Evolutionary conservation across 1,139 yeast species (phyloP).

Genomic region (Zygoascus meyerae): DNA sequence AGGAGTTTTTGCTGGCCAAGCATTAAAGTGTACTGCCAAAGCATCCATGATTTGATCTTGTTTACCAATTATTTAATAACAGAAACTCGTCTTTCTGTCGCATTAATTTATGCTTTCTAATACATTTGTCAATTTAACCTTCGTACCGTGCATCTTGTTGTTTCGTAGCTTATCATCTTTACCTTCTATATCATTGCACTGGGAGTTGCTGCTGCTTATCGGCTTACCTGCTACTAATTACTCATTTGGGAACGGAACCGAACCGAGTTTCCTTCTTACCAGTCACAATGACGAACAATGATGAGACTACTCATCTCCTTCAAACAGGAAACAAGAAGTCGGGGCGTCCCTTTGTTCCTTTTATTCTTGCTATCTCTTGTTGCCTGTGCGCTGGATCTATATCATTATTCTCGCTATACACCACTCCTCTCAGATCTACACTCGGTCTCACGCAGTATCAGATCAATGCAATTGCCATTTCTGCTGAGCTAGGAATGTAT

Average conservation of each 20-base stretch:
- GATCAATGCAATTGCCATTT: conserved; percentile 71
- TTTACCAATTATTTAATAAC: too few species aligned
- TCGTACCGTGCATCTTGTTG: too few species aligned
- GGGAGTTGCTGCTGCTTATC: too few species aligned
- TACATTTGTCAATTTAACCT: too few species aligned
- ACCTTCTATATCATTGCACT: too few species aligned
- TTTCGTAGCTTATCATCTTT: too few species aligned
- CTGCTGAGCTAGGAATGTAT: conserved; percentile 78
- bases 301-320: neutral
- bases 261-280: neutral
- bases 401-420: conserved; percentile 70
- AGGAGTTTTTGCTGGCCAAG: conserved; percentile 14
- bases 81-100: too few species aligned
- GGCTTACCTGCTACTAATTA: too few species aligned
- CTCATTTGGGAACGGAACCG: too few species aligned
- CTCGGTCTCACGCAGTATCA: conserved; percentile 62
- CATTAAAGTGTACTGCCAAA: neutral
- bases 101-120: too few species aligned
- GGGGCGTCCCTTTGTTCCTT: conserved; percentile 11
- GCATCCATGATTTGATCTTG: too few species aligned
- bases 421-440: conserved; percentile 57
- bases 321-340: neutral
- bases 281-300: neutral
- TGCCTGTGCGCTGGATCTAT: conserved; percentile 82
- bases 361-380: conserved; percentile 18